Base-by-base conservation (phyloP, 225 moss, liverwort and hornwort species). In the Marchantia polymorpha region DNA sequence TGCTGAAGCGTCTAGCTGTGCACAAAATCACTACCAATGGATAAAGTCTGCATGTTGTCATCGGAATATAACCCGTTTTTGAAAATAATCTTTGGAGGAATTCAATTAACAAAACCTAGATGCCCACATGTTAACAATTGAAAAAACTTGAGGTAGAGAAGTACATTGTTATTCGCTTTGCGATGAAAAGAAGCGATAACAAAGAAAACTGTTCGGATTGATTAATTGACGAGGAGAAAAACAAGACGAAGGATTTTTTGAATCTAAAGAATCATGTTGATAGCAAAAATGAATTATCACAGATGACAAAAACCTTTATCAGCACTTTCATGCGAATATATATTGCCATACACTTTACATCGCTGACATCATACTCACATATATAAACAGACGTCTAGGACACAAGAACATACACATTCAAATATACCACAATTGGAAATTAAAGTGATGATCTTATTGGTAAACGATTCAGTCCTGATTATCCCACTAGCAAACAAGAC, bases 161-260 rank as follows among this genome's bases (percentile, higher is more conserved):
- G 83, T 88, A 90, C 51, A 89, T 95, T 68, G 85, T 95, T 75
- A 90, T 95, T 79, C 93, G 99, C 78, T 95, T 88, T 81, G 86
- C 94, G 55, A 88, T 95, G 74, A 93, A 95, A 78, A 91, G 95
- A 83, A 95, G 99, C 84, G 91, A 95, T 58, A 99, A 99, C 72
- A 90, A 87, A 87, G 99, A 95, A 74, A 95, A 99, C 85, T 91
- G 92, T 86, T 91, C 93, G 83, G 99, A 99, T 83, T 86, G 90
- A 68, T 86, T 91, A 81, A 93, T 99, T 83, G 93, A 99, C 86
- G 83, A 81, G 69, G 99, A 99, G 85, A 89, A 79, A 31, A 90
- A 66, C 46, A 90, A 91, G 78, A 88, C 84, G 63, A 88, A 88
- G 13, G 99, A 99, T 82, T 93, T 99, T 65, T 31, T 99, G 69